A percentile compares a stretch with the other conserved stretches of the same genome.
Conservation (phyloP, 306 rosid species). For the Vigna mungo region DNA sequence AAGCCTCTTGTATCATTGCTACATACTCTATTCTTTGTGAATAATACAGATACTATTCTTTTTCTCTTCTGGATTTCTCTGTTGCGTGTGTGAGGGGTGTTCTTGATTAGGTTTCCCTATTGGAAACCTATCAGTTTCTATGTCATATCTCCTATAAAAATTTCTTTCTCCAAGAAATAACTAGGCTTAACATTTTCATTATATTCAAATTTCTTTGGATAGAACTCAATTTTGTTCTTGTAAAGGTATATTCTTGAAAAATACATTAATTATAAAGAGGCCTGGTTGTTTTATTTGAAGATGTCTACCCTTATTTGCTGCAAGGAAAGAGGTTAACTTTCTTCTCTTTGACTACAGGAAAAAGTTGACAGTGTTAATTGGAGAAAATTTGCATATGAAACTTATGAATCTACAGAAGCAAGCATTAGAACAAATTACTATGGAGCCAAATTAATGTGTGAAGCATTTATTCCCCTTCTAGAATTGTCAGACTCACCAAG, state of each 20-base stretch:
- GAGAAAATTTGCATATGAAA: neutral
- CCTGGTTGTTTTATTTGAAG: conserved; percentile 26
- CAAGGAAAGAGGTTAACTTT: conserved; percentile 10
- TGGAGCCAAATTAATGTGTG: conserved; percentile 54
- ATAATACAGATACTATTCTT: too few relatives aligned
- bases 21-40: too few relatives aligned
- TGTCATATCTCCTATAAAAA: neutral
- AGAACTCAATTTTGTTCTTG: neutral
- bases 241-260: neutral
- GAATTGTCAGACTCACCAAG: conserved; percentile 59
- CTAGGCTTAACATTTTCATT: neutral
- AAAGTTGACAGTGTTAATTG: neutral
- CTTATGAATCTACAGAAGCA: conserved; percentile 48
- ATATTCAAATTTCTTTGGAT: neutral
- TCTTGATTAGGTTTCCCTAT: too few relatives aligned
- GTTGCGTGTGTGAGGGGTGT: too few relatives aligned
- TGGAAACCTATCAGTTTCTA: too few relatives aligned
- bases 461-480: conserved; percentile 57
- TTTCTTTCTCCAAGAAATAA: neutral
- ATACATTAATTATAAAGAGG: neutral
- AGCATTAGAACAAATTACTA: conserved; percentile 53
- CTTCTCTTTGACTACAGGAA: conserved; percentile 21
- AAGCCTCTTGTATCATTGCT: too few relatives aligned
- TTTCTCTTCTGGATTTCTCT: too few relatives aligned
- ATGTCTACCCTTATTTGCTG: neutral